A percentile compares a stretch with the other conserved stretches of the same genome.
Evolutionary conservation across 495 filamentous ascomycete genomes (phyloP).

Genomic region (Hypoxylon perforatum): DNA sequence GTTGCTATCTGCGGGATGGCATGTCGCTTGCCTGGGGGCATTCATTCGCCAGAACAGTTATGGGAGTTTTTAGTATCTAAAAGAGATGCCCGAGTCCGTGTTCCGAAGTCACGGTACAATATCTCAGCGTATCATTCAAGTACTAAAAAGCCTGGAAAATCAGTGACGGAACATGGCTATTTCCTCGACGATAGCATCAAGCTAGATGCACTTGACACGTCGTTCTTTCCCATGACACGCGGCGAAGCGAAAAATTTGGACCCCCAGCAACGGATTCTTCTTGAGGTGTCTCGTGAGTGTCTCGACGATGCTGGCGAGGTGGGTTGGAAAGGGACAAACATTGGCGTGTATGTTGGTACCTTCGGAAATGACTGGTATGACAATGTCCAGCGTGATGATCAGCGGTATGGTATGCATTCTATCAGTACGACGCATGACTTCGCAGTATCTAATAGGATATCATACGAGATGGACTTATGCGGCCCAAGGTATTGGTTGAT

Average conservation of each 20-base stretch:
- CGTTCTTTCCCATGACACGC: constrained; percentile 51
- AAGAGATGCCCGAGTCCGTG: constrained; percentile 16
- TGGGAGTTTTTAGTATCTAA: constrained; percentile 46
- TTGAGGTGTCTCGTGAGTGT: constrained; percentile 58
- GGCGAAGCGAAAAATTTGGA: constrained; percentile 54
- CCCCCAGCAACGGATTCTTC: constrained; percentile 60
- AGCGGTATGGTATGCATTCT: constrained; percentile 12
- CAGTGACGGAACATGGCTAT: constrained; percentile 16
- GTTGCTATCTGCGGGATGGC: constrained; percentile 43
- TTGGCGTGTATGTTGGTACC: constrained; percentile 59
- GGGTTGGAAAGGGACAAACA: constrained; percentile 50
- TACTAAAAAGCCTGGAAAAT: not conserved
- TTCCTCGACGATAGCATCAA: constrained; percentile 30
- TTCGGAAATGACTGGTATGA: constrained; percentile 49
- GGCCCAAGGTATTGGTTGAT: constrained; percentile 31
- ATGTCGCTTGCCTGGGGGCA: constrained; percentile 45
- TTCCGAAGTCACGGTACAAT: constrained; percentile 52
- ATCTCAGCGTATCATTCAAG: constrained; percentile 41
- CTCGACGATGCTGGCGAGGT: constrained; percentile 58
- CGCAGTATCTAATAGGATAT: constrained; percentile 65
- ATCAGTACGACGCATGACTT: constrained; percentile 41
- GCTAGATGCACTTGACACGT: constrained; percentile 33
- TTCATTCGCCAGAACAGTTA: constrained; percentile 29
- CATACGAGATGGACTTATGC: constrained; percentile 42
- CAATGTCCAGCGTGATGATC: constrained; percentile 7